These are phyloP conservation scores for Leishmania tropica DNA, from an alignment of 208 protist genomes.

Conservation along the genomic window DNA sequence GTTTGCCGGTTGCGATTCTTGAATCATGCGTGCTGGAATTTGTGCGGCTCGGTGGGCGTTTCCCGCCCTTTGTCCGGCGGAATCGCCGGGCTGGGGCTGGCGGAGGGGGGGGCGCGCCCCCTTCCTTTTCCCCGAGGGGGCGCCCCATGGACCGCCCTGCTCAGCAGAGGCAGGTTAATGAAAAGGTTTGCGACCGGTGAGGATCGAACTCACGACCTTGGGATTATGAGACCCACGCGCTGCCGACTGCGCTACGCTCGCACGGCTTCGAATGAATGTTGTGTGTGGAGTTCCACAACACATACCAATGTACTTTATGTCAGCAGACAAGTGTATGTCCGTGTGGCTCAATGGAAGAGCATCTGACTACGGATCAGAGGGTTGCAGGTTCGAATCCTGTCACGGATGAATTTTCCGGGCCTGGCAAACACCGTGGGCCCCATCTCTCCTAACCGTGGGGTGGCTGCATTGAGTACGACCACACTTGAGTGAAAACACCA, in stretches of 20 bases:
- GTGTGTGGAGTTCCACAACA: no score
- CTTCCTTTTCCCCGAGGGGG: no score
- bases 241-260: slow-evolving; percentile 95
- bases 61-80: neutral
- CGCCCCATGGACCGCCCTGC: no score
- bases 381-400: slow-evolving; percentile 92
- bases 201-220: slow-evolving; percentile 95
- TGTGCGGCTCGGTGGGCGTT: neutral
- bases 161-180: no score
- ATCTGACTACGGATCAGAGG: slow-evolving; percentile 92
- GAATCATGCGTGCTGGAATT: neutral
- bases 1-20: neutral
- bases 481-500: neutral
- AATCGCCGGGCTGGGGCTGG: no score
- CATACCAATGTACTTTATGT: no score
- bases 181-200: no score
- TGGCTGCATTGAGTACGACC: neutral
- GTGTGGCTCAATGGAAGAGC: slow-evolving; percentile 91
- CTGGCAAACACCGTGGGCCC: neutral
- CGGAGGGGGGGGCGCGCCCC: no score
- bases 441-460: neutral
- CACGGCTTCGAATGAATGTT: no score
- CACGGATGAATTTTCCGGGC: slow-evolving; percentile 48
- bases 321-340: no score
- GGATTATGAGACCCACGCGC: slow-evolving; percentile 96